phyloP scores from a whole-genome alignment of 2,329 filamentous ascomycete species.

The Colletotrichum gloeosporioides region DNA sequence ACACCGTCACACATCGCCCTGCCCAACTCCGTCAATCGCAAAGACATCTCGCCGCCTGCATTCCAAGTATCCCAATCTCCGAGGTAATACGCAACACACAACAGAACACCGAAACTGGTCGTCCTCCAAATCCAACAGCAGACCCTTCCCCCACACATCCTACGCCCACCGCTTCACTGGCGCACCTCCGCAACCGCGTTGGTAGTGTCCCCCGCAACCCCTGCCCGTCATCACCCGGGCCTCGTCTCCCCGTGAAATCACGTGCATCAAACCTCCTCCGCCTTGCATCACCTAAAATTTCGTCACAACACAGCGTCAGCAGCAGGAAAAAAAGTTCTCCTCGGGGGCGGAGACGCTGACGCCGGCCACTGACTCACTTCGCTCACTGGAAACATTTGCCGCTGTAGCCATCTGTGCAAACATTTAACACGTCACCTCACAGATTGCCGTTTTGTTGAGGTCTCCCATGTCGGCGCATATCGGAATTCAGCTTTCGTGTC shows the following conservation, averaged over 20 bases:
- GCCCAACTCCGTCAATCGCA: neutral
- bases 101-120: no score
- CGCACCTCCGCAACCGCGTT: neutral
- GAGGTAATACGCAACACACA: no score
- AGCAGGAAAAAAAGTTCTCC: neutral
- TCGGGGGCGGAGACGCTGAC: neutral
- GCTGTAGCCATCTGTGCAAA: neutral
- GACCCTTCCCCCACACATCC: neutral
- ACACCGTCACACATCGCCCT: neutral
- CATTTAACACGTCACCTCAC: neutral
- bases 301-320: neutral
- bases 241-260: neutral
- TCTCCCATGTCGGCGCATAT: neutral
- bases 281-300: neutral
- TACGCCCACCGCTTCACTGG: neutral
- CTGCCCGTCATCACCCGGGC: neutral
- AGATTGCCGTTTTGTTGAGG: neutral
- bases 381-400: neutral
- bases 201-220: neutral
- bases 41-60: neutral
- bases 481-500: neutral
- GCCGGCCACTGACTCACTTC: neutral
- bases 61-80: neutral
- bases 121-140: neutral
- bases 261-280: neutral